These are phyloP conservation scores for Aspergillus hiratsukae DNA, from an alignment of 2,329 filamentous ascomycete genomes.

Conservation along the genomic window DNA sequence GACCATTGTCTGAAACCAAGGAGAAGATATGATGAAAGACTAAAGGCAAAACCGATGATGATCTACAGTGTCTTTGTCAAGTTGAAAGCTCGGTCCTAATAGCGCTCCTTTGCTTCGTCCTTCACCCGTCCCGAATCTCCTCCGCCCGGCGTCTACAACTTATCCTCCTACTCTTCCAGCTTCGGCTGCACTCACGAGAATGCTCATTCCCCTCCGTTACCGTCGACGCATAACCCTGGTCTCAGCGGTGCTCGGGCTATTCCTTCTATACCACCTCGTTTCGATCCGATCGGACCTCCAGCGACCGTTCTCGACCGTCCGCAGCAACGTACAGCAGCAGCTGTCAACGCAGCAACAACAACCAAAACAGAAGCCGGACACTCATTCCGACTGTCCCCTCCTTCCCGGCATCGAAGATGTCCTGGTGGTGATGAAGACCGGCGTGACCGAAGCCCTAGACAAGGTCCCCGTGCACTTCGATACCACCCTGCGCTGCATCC, in stretches of 20 bases:
- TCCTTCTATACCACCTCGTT: constrained; percentile 56
- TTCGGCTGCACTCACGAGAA: constrained; percentile 8
- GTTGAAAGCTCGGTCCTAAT: constrained; percentile 8
- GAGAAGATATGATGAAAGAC: not conserved
- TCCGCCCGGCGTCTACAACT: constrained; percentile 4
- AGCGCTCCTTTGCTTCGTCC: not conserved
- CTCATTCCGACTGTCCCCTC: constrained; percentile 23
- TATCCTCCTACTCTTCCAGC: not conserved
- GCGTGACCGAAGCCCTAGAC: constrained; percentile 52
- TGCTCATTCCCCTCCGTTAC: constrained; percentile 41
- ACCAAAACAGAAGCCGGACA: constrained; percentile 3
- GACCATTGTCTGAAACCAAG: not conserved
- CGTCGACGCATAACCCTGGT: constrained; percentile 39
- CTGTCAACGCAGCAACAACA: constrained; percentile 5
- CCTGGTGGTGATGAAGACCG: constrained; percentile 55
- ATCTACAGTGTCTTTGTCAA: not conserved
- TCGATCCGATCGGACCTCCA: constrained; percentile 57
- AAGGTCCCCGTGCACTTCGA: constrained; percentile 54
- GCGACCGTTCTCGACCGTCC: constrained; percentile 20
- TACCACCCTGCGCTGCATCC: constrained; percentile 53
- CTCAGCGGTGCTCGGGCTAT: constrained; percentile 54
- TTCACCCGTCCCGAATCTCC: not conserved
- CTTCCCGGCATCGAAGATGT: constrained; percentile 47
- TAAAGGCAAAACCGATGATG: constrained; percentile 5
- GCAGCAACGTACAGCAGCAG: constrained; percentile 40